A percentile compares a stretch with the other conserved stretches of the same genome.
Evolutionary conservation across 2,329 filamentous ascomycete genomes (phyloP).

Genomic region (Plenodomus tracheiphilus): DNA sequence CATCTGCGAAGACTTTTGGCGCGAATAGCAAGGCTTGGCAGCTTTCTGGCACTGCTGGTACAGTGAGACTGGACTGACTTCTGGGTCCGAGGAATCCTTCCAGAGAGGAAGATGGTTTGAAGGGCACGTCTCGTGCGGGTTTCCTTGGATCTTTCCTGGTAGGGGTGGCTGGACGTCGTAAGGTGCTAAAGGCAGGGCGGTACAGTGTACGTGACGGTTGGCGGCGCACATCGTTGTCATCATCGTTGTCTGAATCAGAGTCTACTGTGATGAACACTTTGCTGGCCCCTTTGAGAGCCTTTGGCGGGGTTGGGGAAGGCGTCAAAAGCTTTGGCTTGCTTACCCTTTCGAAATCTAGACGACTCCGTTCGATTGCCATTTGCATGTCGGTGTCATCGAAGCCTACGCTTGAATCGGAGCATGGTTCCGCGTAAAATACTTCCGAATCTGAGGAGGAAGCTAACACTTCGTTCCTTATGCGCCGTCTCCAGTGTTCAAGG

Average conservation of each 20-base stretch:
- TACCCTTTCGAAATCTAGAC: neutral
- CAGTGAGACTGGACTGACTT: neutral
- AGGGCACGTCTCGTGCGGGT: too few species aligned
- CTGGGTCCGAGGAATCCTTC: neutral
- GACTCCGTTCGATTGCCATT: neutral
- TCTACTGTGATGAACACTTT: neutral
- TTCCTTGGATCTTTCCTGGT: too few species aligned
- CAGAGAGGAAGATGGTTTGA: neutral
- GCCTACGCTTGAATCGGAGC: neutral
- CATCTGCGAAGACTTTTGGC: neutral
- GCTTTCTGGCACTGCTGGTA: neutral
- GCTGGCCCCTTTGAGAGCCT: neutral
- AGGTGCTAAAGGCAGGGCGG: neutral
- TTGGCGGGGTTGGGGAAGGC: neutral
- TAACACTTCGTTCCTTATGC: neutral
- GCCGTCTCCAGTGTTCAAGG: conserved; percentile 16
- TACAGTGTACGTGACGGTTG: neutral
- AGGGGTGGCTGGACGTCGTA: too few species aligned
- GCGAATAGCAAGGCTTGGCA: neutral
- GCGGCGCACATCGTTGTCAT: neutral
- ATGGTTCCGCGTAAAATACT: neutral
- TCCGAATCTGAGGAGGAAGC: conserved; percentile 1
- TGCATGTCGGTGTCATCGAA: neutral
- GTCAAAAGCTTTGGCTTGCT: neutral
- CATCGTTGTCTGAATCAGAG: neutral